Base-by-base conservation (phyloP, 768 basidiomycete species). In the Sporobolomyces pararoseus region DNA sequence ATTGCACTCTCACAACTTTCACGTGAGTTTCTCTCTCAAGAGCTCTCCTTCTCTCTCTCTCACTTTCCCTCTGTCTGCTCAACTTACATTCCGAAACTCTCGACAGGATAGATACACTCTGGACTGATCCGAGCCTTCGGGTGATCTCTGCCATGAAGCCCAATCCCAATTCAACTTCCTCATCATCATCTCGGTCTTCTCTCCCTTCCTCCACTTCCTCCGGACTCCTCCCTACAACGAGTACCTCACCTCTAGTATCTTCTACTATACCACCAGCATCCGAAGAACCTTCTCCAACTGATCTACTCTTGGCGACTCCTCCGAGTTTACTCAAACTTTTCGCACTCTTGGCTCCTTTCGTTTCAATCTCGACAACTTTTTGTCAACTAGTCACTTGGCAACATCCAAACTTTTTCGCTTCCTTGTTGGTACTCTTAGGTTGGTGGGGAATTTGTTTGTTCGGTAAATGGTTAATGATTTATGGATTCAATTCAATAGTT, bases 371-470 rank as follows among this genome's bases (percentile, higher is more conserved):
- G 23, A 64, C 75, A 0, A 66, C 62, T 21, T 37, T 64, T 16
- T 47, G 63, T 16, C 74, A 76, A 53, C 72, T 78, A 29, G 31
- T 79, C 16, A 77, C 75, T n/a, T 79, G 78, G 78, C 65, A 70
- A 21, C 64, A 76, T 57, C 47, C 63, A 3, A 69, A 62, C 57
- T 65, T 69, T 50, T 77, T 58, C 32, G 68, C 50, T n/a, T 73
- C 74, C 7, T 71, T 74, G 39, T 69, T 76, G n/a, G 52, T 78
- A 32, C 70, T 78, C 25, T 61, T 71, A n/a, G 63, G 35, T 9
- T 79, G 76, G 77, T 77, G 76, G 75, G 65, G 52, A 19, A 14
- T 73, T n/a, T 77, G 77, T 60, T 71, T 79, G 9, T 72, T 70
- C 23, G 78, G 77, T 0, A 42, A 53, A 21, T 19, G 25, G 23